Conservation (phyloP, 352 stramenopile genomes). For the Pythium periplocum region DNA sequence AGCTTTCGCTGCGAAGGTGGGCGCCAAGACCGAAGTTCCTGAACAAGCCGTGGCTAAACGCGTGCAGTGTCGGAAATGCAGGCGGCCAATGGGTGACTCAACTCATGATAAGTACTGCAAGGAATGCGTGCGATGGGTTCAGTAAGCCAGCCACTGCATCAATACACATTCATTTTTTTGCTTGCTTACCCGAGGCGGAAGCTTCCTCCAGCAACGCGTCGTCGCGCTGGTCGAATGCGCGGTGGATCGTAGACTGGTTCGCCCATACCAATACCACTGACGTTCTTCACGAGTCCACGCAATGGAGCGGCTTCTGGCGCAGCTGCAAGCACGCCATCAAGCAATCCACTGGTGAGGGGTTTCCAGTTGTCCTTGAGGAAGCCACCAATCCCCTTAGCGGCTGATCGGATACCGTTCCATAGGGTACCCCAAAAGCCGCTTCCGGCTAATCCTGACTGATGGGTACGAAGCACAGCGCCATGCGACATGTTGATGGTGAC, state of each 20-base stretch:
- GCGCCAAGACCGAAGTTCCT: too few relatives aligned
- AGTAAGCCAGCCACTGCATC: too few relatives aligned
- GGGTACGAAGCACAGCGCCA: constrained; percentile 16
- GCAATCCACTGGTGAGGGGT: constrained; percentile 8
- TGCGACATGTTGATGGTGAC: constrained; percentile 14
- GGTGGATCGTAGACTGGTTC: too few relatives aligned
- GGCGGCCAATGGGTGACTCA: too few relatives aligned
- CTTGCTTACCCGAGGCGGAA: constrained; percentile 14
- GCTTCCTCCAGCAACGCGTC: constrained; percentile 6
- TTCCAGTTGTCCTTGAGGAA: constrained; percentile 11
- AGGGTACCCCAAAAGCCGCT: constrained; percentile 13
- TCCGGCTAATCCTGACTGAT: constrained; percentile 14
- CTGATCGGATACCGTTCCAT: constrained; percentile 14
- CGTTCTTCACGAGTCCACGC: constrained; percentile 4
- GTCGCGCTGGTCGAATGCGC: constrained; percentile 10
- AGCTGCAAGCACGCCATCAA: constrained; percentile 2
- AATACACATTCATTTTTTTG: too few relatives aligned
- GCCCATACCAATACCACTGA: constrained; percentile 13
- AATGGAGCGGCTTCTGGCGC: constrained; percentile 7
- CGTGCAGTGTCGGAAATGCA: too few relatives aligned
- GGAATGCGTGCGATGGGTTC: too few relatives aligned
- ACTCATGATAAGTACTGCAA: too few relatives aligned
- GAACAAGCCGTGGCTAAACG: too few relatives aligned
- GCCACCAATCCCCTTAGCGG: constrained; percentile 2
- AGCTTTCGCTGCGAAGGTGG: too few relatives aligned